Evolutionary conservation across 23 red algal genomes (phyloP), one percentile per base, ranked within the genome.

Genomic region (Gracilaria caudata): DNA sequence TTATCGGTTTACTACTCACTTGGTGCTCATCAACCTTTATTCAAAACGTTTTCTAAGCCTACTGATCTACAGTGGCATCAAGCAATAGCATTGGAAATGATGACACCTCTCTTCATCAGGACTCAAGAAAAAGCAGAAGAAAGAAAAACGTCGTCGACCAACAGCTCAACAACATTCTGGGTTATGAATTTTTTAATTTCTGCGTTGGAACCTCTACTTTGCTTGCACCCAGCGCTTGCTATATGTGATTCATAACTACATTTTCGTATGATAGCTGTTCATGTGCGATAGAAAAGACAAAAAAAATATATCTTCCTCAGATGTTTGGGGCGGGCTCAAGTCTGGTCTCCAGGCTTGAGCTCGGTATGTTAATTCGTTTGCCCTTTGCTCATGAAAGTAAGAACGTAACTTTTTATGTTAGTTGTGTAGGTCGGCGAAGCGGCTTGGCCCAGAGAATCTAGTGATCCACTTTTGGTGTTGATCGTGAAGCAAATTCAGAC

Each of bases 271-370:
- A 75, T 53, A 51, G 51, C 40, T 79, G 77, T 53, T 60, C 1
- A 40, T 1, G 81, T 86, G 81, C 81, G 51, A 70, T 40, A 68
- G 81, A 64, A 86, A 86, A 86, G 57, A 86, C 26, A 86, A 66
- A 81, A 81, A 86, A 86, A 86, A 86, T 51, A 77, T 86, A 86
- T 70, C 44, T 24, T 19, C 58, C 77, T 6, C 43, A 7, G 5
- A 4, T 23, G 38, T 60, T 10, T 0, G 77, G 77, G 51, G 35
- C 77, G 77, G 77, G 77, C 77, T 80, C 74, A 57, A 79, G 51
- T 30, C 36, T 79, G 32, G 53, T 29, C 17, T 33, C 61, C 61
- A 36, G 25, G 10, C 46, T 60, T 43, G 77, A 9, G 51, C 77
- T 61, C 77, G 77, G 51, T 36, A n/a, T 36, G 6, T 66, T 66